Evolutionary conservation across 1,284 basidiomycete genomes (phyloP).

Genomic region (Violaceomyces palustris): DNA sequence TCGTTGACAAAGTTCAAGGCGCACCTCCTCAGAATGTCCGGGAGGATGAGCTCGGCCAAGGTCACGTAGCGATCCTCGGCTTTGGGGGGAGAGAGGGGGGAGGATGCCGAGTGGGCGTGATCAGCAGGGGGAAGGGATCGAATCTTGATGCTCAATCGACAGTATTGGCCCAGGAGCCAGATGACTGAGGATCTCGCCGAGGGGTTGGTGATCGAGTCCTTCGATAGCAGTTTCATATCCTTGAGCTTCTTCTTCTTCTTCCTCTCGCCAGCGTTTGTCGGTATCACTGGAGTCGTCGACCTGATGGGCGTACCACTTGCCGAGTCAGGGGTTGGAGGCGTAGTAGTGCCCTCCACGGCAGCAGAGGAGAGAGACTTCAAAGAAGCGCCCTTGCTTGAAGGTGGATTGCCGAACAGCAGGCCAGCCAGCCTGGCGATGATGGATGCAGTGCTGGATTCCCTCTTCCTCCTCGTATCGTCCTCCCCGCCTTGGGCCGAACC

Average conservation of each 20-base stretch:
- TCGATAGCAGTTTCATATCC: slow-evolving; percentile 37
- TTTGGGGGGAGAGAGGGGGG: not conserved
- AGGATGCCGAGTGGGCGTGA: too few species aligned
- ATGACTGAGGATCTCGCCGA: slow-evolving; percentile 35
- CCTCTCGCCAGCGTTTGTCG: too few species aligned
- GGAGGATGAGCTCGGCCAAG: slow-evolving; percentile 35
- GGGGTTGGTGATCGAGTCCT: slow-evolving; percentile 24
- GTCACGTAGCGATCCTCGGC: too few species aligned
- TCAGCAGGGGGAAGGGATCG: slow-evolving; percentile 5
- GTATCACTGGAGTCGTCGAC: too few species aligned
- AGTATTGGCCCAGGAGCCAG: slow-evolving; percentile 49
- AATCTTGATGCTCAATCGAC: slow-evolving; percentile 13
- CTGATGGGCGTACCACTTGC: too few species aligned
- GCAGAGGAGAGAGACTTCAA: too few species aligned
- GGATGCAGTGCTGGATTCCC: too few species aligned
- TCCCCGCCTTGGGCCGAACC: slow-evolving; percentile 3
- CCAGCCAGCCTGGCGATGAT: slow-evolving; percentile 32
- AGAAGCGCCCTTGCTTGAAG: too few species aligned
- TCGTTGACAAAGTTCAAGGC: slow-evolving; percentile 45
- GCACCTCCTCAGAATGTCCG: slow-evolving; percentile 44
- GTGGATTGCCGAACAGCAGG: slow-evolving; percentile 28
- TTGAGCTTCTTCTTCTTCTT: too few species aligned
- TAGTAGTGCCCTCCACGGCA: too few species aligned
- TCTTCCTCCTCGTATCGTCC: too few species aligned
- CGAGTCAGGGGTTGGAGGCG: too few species aligned